Evolutionary conservation across 2,329 filamentous ascomycete species (phyloP).

Genomic region (Xylaria hypoxylon): DNA sequence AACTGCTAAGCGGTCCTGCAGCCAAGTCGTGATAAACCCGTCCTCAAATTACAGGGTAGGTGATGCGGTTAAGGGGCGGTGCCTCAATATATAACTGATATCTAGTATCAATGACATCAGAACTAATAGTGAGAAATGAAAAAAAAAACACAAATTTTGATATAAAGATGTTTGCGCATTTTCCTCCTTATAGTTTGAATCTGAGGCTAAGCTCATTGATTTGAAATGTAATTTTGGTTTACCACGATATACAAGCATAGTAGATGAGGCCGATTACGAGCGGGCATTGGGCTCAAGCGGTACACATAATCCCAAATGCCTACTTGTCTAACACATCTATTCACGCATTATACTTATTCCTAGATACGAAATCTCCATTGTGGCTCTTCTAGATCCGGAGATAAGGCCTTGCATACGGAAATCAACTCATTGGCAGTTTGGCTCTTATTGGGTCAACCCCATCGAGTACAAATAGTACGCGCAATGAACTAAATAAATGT

Average conservation of each 20-base stretch:
- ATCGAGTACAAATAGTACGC: not conserved
- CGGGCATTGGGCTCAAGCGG: too few relatives aligned
- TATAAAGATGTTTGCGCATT: too few relatives aligned
- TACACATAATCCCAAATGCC: not conserved
- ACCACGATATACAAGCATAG: not conserved
- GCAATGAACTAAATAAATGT: not conserved
- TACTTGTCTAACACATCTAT: not conserved
- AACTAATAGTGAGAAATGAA: too few relatives aligned
- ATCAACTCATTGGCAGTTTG: not conserved
- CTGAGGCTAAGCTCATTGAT: not conserved
- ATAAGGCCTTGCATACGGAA: not conserved
- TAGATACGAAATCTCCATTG: not conserved
- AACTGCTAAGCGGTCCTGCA: not conserved
- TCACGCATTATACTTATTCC: not conserved
- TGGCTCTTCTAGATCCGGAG: not conserved
- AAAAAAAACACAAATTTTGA: too few relatives aligned
- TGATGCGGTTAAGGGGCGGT: constrained; percentile 11
- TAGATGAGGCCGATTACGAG: too few relatives aligned
- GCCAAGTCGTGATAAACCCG: not conserved
- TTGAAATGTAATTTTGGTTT: not conserved
- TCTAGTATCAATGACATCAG: too few relatives aligned
- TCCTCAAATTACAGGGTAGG: constrained; percentile 13
- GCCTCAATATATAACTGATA: not conserved
- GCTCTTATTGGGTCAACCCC: too few relatives aligned
- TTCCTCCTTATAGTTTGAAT: too few relatives aligned